phyloP scores from a whole-genome alignment of 148 eudicot species.

The Nepenthes gracilis region DNA sequence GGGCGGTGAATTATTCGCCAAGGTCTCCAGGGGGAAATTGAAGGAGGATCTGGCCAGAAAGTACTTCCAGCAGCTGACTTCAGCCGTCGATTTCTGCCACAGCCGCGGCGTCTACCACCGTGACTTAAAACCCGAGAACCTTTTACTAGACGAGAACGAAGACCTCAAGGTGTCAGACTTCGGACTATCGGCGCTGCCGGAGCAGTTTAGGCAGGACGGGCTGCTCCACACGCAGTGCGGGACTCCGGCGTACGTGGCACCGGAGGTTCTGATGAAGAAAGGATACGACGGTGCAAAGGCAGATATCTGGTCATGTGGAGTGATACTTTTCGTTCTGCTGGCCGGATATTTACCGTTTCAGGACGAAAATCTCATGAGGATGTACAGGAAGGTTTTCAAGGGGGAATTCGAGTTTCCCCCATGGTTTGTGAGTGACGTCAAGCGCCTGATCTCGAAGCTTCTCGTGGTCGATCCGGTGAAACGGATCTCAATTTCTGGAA shows the following conservation, averaged over 20 bases:
- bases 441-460: conserved; percentile 40
- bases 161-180: not conserved
- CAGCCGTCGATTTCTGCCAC: conserved; percentile 18
- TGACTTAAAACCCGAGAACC: conserved; percentile 34
- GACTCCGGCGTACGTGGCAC: conserved; percentile 25
- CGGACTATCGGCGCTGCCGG: conserved; percentile 20
- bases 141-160: conserved; percentile 9
- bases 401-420: conserved; percentile 54
- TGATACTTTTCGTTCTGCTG: conserved; percentile 41
- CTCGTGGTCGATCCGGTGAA: conserved; percentile 39
- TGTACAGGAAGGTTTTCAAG: conserved; percentile 57
- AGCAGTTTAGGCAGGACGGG: conserved; percentile 45
- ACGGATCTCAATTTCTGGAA: conserved; percentile 39
- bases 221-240: conserved; percentile 50
- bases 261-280: conserved; percentile 50
- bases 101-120: conserved; percentile 21
- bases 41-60: conserved; percentile 44
- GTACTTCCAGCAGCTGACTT: conserved; percentile 37
- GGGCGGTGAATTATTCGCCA: conserved; percentile 54
- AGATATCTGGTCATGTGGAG: conserved; percentile 10
- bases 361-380: conserved; percentile 54
- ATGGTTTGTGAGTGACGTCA: conserved; percentile 57
- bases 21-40: conserved; percentile 33
- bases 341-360: conserved; percentile 76
- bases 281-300: conserved; percentile 20